phyloP scores from a whole-genome alignment of 1,284 basidiomycete species.

The Inonotus hispidus region DNA sequence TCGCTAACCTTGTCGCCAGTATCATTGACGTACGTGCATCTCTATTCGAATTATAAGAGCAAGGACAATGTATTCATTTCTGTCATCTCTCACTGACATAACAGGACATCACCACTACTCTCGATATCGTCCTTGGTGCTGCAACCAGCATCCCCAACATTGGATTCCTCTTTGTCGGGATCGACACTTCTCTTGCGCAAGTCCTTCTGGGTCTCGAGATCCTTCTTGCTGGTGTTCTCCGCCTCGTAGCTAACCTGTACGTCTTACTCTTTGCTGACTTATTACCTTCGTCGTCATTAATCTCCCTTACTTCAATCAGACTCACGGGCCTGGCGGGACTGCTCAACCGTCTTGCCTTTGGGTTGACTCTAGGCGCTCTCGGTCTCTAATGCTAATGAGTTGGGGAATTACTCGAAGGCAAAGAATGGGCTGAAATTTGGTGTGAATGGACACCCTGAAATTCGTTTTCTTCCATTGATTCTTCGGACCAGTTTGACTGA shows the following conservation, averaged over 20 bases:
- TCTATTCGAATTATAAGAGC: background rate
- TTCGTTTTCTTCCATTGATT: too few species aligned
- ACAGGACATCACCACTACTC: constrained; percentile 9
- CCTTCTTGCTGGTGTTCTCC: constrained; percentile 21
- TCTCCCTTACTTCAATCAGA: constrained; percentile 9
- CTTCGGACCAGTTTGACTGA: too few species aligned
- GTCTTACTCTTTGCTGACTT: background rate
- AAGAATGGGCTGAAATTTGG: too few species aligned
- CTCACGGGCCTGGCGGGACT: constrained; percentile 25
- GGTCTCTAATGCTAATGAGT: too few species aligned
- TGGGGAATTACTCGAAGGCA: too few species aligned
- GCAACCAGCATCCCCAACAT: constrained; percentile 9
- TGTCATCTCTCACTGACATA: too few species aligned
- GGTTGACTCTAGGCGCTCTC: constrained; percentile 25
- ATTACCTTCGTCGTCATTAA: background rate
- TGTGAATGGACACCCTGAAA: too few species aligned
- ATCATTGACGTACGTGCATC: constrained; percentile 10
- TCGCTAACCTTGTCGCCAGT: constrained; percentile 17
- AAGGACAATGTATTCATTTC: background rate
- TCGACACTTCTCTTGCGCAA: constrained; percentile 19
- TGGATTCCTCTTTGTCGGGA: constrained; percentile 14
- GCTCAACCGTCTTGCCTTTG: constrained; percentile 23
- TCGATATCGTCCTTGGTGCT: background rate
- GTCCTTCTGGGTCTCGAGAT: constrained; percentile 19
- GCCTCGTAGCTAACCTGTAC: constrained; percentile 19